Percentiles rank a stretch among this genome's conserved stretches.
phyloP scores from a whole-genome alignment of 371 early-diverging fungal species.

The Mucor velutinosus region DNA sequence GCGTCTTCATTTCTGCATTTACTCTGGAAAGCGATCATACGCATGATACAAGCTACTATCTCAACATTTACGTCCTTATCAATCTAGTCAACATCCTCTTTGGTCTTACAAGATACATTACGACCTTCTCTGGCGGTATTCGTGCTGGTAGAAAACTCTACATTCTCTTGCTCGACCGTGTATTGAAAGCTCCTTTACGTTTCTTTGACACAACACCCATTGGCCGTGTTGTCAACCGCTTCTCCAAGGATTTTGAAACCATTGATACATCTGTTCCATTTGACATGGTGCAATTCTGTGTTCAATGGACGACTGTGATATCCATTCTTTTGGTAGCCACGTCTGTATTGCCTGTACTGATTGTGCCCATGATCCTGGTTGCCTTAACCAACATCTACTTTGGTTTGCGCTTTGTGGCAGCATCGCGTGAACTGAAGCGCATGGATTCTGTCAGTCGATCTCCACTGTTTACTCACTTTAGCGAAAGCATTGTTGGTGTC shows the following conservation, averaged over 20 bases:
- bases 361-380: slow-evolving; percentile 36
- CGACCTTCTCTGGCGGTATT: slow-evolving; percentile 49
- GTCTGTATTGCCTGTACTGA: slow-evolving; percentile 56
- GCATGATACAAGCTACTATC: slow-evolving; percentile 23
- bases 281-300: slow-evolving; percentile 44
- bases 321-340: slow-evolving; percentile 62
- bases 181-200: slow-evolving; percentile 33
- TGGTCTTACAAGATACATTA: slow-evolving; percentile 24
- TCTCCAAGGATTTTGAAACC: slow-evolving; percentile 50
- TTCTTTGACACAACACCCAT: slow-evolving; percentile 53
- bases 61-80: slow-evolving; percentile 43
- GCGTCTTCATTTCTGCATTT: background rate
- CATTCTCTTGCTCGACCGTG: slow-evolving; percentile 10
- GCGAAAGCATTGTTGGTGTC: slow-evolving; percentile 64
- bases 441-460: slow-evolving; percentile 70
- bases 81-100: slow-evolving; percentile 34
- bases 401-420: slow-evolving; percentile 57
- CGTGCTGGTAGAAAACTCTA: slow-evolving; percentile 19
- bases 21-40: background rate
- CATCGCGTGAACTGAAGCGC: slow-evolving; percentile 75
- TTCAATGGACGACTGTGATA: slow-evolving; percentile 60
- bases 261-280: slow-evolving; percentile 46
- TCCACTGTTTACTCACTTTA: slow-evolving; percentile 72
- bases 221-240: slow-evolving; percentile 80
- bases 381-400: slow-evolving; percentile 46